Evolutionary conservation across 1,284 basidiomycete species (phyloP).

Genomic region (Irpex sp.): DNA sequence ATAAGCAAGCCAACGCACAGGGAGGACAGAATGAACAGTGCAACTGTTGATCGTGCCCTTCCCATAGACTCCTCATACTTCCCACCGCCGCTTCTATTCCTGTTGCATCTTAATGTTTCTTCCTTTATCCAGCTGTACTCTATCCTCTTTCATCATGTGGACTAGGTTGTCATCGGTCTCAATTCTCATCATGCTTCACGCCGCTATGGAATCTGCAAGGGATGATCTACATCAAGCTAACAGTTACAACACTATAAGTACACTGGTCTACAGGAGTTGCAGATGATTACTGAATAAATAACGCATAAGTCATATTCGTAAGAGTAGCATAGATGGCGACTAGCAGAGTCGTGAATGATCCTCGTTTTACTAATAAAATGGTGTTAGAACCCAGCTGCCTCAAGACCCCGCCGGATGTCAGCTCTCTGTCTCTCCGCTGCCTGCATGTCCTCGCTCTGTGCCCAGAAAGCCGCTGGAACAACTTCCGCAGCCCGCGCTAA

Average conservation of each 20-base stretch:
- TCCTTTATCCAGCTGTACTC: constrained; percentile 3
- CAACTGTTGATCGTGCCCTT: constrained; percentile 54
- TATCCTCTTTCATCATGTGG: constrained; percentile 8
- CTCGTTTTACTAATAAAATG: background rate
- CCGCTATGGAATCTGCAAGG: background rate
- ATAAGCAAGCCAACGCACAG: constrained; percentile 50
- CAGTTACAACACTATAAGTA: background rate
- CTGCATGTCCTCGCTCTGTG: constrained; percentile 56
- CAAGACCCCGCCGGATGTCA: constrained; percentile 38
- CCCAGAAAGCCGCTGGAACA: constrained; percentile 52
- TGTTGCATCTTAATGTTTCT: constrained; percentile 8
- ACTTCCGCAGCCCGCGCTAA: constrained; percentile 36
- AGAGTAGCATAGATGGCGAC: background rate
- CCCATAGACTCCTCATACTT: background rate
- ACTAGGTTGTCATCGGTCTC: constrained; percentile 4
- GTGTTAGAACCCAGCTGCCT: constrained; percentile 17
- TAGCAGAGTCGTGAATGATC: background rate
- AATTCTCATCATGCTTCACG: constrained; percentile 10
- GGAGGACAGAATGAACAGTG: constrained; percentile 61
- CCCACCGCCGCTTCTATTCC: constrained; percentile 2
- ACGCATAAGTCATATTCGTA: background rate
- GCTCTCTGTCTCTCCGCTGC: constrained; percentile 54
- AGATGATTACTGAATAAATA: background rate
- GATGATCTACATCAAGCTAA: background rate
- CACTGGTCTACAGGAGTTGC: background rate